Conservation (phyloP, 2,329 filamentous ascomycete genomes). For the Xylaria sp. region DNA sequence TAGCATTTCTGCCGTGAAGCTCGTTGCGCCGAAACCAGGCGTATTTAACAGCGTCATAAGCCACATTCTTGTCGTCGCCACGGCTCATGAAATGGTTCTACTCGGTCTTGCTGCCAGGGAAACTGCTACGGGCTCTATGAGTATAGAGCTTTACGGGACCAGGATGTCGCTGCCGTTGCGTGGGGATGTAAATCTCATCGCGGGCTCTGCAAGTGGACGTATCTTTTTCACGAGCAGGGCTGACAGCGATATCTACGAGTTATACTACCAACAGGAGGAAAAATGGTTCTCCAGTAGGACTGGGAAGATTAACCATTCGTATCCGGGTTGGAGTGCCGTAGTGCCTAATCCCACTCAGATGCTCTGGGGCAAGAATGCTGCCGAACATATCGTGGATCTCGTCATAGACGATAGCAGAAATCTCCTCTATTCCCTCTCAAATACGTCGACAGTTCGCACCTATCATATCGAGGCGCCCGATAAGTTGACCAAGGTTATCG, state of each 20-base stretch:
- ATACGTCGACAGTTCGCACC: constrained; percentile 85
- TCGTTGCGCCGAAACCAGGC: constrained; percentile 83
- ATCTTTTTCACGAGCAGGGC: constrained; percentile 89
- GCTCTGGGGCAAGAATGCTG: constrained; percentile 61
- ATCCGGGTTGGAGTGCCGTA: constrained; percentile 74
- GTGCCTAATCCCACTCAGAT: constrained; percentile 62
- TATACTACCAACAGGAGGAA: constrained; percentile 97
- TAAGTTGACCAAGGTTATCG: constrained; percentile 71
- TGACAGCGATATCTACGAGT: constrained; percentile 90
- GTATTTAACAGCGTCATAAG: constrained; percentile 90
- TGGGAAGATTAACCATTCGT: constrained; percentile 88
- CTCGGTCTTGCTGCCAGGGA: constrained; percentile 81
- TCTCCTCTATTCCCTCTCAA: constrained; percentile 91
- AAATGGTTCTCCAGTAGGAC: constrained; percentile 93
- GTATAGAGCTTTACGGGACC: constrained; percentile 86
- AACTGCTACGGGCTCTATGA: constrained; percentile 74
- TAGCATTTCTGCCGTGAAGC: constrained; percentile 88
- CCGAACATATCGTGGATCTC: constrained; percentile 79
- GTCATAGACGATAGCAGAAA: constrained; percentile 88
- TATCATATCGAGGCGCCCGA: constrained; percentile 82
- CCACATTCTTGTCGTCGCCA: constrained; percentile 89
- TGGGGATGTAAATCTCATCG: constrained; percentile 81
- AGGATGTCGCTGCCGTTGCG: constrained; percentile 83
- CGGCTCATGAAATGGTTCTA: constrained; percentile 83
- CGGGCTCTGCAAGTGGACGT: constrained; percentile 83